Evolutionary conservation across 805 yeast species (phyloP), one percentile per base, ranked within the genome.

Genomic region (Wickerhamomyces rabaulensis): DNA sequence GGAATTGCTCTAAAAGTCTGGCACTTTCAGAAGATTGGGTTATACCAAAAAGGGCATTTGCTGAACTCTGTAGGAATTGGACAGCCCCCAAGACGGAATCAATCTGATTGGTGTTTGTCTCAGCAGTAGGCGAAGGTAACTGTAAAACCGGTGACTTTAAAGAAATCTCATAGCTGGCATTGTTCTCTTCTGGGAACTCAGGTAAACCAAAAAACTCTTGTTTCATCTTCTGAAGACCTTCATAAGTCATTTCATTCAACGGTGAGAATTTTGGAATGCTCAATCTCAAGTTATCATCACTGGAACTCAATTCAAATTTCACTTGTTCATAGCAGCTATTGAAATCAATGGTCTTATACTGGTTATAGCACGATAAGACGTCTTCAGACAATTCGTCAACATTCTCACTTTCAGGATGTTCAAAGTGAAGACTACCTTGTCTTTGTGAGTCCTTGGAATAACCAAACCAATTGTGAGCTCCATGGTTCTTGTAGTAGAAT

Each of bases 231-330:
- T 49, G 47, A 26, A 53, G 47, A 10, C 43, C 48, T 17, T 53
- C 53, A 40, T 49, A 53, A 10, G 45, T 45, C 26, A 53, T 35
- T 17, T 53, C 55, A 38, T 53, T 49, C 9, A 52, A 42, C 15
- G 56, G 55, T 19, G 49, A 45, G 20, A 47, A 46, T 3, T 42
- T 27, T 6, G 53, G 55, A 12, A 47, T 37, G 5, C 44, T 15
- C 27, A 47, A 20, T 19, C 23, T 36, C 19, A 19, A 19, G n/a
- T 36, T 23, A 8, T 46, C 40, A 15, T 20, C 37, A n/a, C 10
- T 3, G 7, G 21, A 13, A n/a, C 1, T 22, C 9, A 35, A 15
- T 29, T 29, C 25, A 5, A 21, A 10, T 6, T 41, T 35, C 22
- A 45, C 35, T 4, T 29, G 25, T 7, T 53, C 50, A 37, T 47